Evolutionary conservation across 2,329 filamentous ascomycete species (phyloP).

Genomic region (Trichoderma sp.): DNA sequence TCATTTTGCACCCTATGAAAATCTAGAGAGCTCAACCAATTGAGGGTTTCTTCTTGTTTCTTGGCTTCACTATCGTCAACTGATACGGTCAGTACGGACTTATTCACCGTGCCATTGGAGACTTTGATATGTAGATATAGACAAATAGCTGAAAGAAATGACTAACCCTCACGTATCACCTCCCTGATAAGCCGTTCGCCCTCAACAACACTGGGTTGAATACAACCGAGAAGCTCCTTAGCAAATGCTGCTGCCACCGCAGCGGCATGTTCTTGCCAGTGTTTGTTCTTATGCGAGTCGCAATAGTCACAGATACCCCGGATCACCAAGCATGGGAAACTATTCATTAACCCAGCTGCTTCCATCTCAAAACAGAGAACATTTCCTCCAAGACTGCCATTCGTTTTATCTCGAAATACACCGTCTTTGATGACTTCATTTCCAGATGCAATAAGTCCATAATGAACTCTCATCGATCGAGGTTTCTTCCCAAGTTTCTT

Average conservation of each 20-base stretch:
- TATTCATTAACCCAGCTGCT: slow-evolving; percentile 17
- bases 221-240: not conserved
- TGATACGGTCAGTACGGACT: no score
- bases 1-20: not conserved
- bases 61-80: no score
- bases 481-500: no score
- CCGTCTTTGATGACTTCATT: slow-evolving; percentile 28
- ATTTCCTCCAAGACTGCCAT: not conserved
- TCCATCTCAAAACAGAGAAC: slow-evolving; percentile 24
- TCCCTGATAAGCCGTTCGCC: not conserved
- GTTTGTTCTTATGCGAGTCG: slow-evolving; percentile 15
- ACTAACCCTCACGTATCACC: not conserved
- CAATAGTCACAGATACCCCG: slow-evolving; percentile 23
- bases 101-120: no score
- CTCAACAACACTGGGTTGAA: not conserved
- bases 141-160: no score
- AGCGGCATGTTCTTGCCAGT: slow-evolving; percentile 1
- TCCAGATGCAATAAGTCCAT: slow-evolving; percentile 30
- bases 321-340: slow-evolving; percentile 18
- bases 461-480: slow-evolving; percentile 23
- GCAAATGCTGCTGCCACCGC: not conserved
- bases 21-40: not conserved
- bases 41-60: not conserved
- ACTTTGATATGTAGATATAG: not conserved
- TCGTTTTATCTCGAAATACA: slow-evolving; percentile 16